These are phyloP conservation scores for Escallonia herrerae DNA, from an alignment of 129 eudicot species.

Conservation along the genomic window DNA sequence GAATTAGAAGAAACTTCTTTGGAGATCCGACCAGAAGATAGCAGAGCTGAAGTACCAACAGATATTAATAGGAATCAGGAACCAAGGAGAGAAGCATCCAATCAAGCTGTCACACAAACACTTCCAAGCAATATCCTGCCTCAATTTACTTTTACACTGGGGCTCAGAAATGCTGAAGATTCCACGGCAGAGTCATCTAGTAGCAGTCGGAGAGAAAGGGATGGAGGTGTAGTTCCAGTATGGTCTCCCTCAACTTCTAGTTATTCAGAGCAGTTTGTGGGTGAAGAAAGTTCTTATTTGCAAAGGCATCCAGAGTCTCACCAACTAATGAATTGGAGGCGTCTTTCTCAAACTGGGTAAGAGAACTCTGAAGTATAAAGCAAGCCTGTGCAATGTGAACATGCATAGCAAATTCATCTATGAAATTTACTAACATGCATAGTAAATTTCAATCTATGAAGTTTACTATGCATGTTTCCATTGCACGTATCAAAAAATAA, in stretches of 20 bases:
- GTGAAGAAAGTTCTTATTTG: slow-evolving; percentile 37
- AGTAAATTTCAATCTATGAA: too few relatives aligned
- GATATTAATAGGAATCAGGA: slow-evolving; percentile 38
- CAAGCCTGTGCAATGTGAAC: too few relatives aligned
- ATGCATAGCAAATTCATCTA: too few relatives aligned
- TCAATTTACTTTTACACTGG: slow-evolving; percentile 20
- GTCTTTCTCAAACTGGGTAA: slow-evolving; percentile 95
- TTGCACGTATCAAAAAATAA: too few relatives aligned
- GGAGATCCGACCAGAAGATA: slow-evolving; percentile 29
- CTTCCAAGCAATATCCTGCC: slow-evolving; percentile 26
- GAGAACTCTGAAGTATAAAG: slow-evolving; percentile 4
- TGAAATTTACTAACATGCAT: too few relatives aligned
- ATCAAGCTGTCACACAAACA: slow-evolving; percentile 16
- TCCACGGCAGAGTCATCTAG: slow-evolving; percentile 42
- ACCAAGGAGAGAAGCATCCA: slow-evolving; percentile 17
- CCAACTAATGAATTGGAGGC: slow-evolving; percentile 49
- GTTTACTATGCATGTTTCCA: too few relatives aligned
- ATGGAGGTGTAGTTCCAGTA: slow-evolving; percentile 45
- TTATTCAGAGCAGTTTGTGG: slow-evolving; percentile 27
- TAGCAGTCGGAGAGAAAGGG: slow-evolving; percentile 30
- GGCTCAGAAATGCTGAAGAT: slow-evolving; percentile 34
- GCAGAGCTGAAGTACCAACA: slow-evolving; percentile 85
- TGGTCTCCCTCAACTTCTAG: slow-evolving; percentile 48
- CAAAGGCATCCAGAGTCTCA: slow-evolving; percentile 48
- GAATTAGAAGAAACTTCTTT: slow-evolving; percentile 62